phyloP scores from a whole-genome alignment of 495 filamentous ascomycete species.

The Aspergillus bertholletiae region DNA sequence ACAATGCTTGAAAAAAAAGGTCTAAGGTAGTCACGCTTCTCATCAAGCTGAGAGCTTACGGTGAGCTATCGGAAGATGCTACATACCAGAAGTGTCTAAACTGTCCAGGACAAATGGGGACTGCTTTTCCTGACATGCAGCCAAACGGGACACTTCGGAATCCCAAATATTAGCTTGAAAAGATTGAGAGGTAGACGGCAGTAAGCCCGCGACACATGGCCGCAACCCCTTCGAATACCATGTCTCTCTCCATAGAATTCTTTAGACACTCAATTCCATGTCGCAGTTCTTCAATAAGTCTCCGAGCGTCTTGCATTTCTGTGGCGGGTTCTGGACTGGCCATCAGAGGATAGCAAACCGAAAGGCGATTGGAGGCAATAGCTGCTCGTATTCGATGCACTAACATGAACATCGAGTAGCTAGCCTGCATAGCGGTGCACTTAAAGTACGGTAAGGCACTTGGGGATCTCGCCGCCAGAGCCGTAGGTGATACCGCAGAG shows the following conservation, averaged over 20 bases:
- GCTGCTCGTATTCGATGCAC: conserved; percentile 4
- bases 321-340: not conserved
- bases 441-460: conserved; percentile 2
- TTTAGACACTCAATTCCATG: conserved; percentile 1
- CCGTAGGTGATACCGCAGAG: not conserved
- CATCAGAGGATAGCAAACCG: not conserved
- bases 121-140: no score
- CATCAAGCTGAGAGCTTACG: no score
- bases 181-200: not conserved
- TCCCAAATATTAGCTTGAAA: not conserved
- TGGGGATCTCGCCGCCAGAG: not conserved
- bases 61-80: no score
- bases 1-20: no score
- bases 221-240: not conserved
- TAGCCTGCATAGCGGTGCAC: conserved; percentile 6
- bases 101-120: no score
- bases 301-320: conserved; percentile 3
- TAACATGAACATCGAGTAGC: conserved; percentile 1
- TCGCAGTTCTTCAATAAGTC: conserved; percentile 5
- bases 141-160: no score
- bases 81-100: no score
- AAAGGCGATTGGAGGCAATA: conserved; percentile 1
- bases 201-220: not conserved
- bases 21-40: no score
- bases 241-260: not conserved